Evolutionary conservation across 768 basidiomycete species (phyloP).

Genomic region (Lactarius vividus): DNA sequence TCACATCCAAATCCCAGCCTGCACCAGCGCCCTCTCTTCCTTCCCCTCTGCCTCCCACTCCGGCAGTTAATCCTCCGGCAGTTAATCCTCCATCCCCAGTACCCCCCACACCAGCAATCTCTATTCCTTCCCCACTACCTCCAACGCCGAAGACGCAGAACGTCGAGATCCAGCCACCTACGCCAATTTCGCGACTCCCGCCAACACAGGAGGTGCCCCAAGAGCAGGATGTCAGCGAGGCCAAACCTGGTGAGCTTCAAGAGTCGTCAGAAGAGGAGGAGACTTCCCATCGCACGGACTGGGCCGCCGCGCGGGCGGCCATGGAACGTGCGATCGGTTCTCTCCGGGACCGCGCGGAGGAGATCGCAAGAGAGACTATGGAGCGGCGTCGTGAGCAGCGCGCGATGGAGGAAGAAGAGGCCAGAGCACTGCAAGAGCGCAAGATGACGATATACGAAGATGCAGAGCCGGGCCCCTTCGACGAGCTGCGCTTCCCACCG

Average conservation of each 20-base stretch:
- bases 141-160: not conserved
- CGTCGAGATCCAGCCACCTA: not conserved
- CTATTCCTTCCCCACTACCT: not conserved
- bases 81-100: not conserved
- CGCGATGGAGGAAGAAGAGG: constrained; percentile 16
- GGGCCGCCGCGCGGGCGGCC: constrained; percentile 18
- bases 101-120: not conserved
- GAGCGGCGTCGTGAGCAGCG: constrained; percentile 19
- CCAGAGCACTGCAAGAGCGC: constrained; percentile 7
- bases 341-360: constrained; percentile 19
- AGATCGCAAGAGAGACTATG: constrained; percentile 18
- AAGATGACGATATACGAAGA: constrained; percentile 23
- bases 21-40: not conserved
- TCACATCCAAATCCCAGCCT: constrained; percentile 13
- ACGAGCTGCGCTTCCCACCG: constrained; percentile 24
- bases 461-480: constrained; percentile 12
- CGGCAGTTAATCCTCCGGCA: too few relatives aligned
- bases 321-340: constrained; percentile 22
- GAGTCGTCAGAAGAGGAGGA: constrained; percentile 5
- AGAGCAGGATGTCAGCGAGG: constrained; percentile 24
- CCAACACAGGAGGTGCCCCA: not conserved
- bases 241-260: constrained; percentile 22
- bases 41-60: not conserved
- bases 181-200: not conserved
- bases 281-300: constrained; percentile 11